Evolutionary conservation across 106 monocot genomes (phyloP), one percentile per base, ranked within the genome.

Genomic region (Amphibolis antarctica): DNA sequence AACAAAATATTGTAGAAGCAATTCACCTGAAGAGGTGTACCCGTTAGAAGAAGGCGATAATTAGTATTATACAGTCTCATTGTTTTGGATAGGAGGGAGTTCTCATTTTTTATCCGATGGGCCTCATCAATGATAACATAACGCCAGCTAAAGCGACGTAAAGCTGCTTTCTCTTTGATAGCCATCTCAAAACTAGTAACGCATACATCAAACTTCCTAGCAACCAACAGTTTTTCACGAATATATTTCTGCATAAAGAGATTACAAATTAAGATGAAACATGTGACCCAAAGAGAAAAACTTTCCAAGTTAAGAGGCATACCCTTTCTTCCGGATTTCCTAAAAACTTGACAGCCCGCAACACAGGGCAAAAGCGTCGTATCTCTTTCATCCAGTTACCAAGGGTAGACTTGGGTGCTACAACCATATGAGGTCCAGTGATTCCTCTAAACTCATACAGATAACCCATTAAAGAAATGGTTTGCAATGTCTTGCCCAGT

Each of bases 311-410:
- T 64, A 20, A 26, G n/a, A 17, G 10, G 69, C 73, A 66, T 19
- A 92, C 92, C 84, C 92, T 87, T 78, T 92, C 92, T 44, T 92
- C 92, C 52, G 77, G 87, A 66, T 84, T 92, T 46, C 92, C 92
- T 26, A 92, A 66, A 69, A 92, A 82, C 72, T 92, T 92, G 44
- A 92, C 68, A 63, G 92, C 82, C 22, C 84, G 92, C 12, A 92
- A 44, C 72, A 92, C 24, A 54, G 92, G 92, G 67, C 92, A 93
- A 58, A 93, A 93, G 0, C 88, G 85, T 18, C 75, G 79, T 60
- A 93, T 88, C 58, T 93, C 93, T 28, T 74, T 88, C 77, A 93
- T 86, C 93, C 93, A 93, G 71, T 93, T 93, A n/a, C 88, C 88
- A 75, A 93, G 85, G 52, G 88, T 88, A 57, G 93, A 88, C 47